Base-by-base conservation (phyloP, 331 rosid species). In the Pyracantha coccinea region DNA sequence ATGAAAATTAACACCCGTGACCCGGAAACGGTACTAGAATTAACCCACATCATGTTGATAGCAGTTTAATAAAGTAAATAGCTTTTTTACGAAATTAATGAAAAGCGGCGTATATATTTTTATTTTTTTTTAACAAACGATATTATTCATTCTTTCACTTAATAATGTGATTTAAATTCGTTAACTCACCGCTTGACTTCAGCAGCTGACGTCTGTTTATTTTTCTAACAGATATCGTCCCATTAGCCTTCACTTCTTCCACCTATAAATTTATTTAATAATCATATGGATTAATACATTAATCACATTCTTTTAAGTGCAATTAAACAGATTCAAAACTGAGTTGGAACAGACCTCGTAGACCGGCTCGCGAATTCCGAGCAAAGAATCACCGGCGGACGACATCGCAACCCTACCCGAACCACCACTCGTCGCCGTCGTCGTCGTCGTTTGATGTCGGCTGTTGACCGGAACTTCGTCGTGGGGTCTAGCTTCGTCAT, bases 341-440 rank as follows among this genome's bases (percentile, higher is more conserved):
- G 23, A 5, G 52, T 38, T 7, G 33, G 15, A 28, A 67, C 84
- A 62, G 65, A 95, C 98, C 90, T 92, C 94, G 69, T 95, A 95
- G 73, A 95, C 89, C 4, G 91, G 96, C 83, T 95, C 99, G 3
- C 98, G 97, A 81, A 95, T 90, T 73, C 98, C 97, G 14, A 90
- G 92, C 29, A 83, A 78, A 76, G 83, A 85, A 24, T 95, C 99
- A 80, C 90, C 79, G 0, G 86, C 70, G 2, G 88, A 82, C 28
- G 90, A 44, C 23, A 90, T 23, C 13, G 77, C 33, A 61, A 75
- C 80, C 55, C 78, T 86, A 80, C 68, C 82, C 76, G 86, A 45
- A 72, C 81, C 81, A 21, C 69, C 33, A 13, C 0, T 53, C 52
- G 31, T 14, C 60, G 16, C 23, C 50, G 4, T 4, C 44, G 44